Conservation (phyloP, 441 rosid genomes). For the Iberis amara region DNA sequence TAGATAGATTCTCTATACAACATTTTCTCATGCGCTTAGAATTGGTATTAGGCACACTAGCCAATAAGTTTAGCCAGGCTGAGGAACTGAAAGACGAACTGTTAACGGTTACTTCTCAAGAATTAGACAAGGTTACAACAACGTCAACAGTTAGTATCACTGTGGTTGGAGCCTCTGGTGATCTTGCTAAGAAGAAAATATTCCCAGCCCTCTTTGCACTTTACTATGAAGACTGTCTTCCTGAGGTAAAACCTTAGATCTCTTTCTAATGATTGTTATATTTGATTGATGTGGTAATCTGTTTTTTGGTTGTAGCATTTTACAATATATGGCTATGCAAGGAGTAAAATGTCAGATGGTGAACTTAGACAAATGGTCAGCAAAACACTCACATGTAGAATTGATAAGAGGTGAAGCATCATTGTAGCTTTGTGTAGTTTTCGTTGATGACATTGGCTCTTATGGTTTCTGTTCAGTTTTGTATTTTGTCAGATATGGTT, state of each 20-base stretch:
- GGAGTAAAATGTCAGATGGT: constrained; percentile 89
- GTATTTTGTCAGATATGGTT: constrained; percentile 7
- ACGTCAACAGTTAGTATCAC: constrained; percentile 69
- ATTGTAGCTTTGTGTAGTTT: background rate
- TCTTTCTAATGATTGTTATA: constrained; percentile 33
- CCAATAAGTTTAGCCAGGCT: constrained; percentile 35
- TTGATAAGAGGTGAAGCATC: constrained; percentile 68
- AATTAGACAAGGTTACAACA: constrained; percentile 25
- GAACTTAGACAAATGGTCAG: constrained; percentile 86
- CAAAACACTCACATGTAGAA: constrained; percentile 83
- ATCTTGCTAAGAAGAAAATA: constrained; percentile 96
- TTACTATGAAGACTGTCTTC: constrained; percentile 88
- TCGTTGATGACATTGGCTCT: too few relatives aligned
- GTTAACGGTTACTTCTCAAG: constrained; percentile 34
- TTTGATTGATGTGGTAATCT: constrained; percentile 2
- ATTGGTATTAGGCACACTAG: constrained; percentile 46
- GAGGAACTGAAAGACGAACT: constrained; percentile 39
- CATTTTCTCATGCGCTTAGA: background rate
- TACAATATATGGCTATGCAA: constrained; percentile 79
- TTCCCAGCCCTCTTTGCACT: constrained; percentile 96
- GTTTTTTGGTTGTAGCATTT: constrained; percentile 49
- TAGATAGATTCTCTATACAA: background rate
- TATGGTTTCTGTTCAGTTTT: constrained; percentile 1
- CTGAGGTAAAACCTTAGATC: constrained; percentile 50
- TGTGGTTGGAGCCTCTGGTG: constrained; percentile 96